Percentiles rank a stretch among this genome's conserved stretches.
These are phyloP conservation scores for Leptographium flavum DNA, from an alignment of 2,329 filamentous ascomycete genomes.

Conservation along the genomic window DNA sequence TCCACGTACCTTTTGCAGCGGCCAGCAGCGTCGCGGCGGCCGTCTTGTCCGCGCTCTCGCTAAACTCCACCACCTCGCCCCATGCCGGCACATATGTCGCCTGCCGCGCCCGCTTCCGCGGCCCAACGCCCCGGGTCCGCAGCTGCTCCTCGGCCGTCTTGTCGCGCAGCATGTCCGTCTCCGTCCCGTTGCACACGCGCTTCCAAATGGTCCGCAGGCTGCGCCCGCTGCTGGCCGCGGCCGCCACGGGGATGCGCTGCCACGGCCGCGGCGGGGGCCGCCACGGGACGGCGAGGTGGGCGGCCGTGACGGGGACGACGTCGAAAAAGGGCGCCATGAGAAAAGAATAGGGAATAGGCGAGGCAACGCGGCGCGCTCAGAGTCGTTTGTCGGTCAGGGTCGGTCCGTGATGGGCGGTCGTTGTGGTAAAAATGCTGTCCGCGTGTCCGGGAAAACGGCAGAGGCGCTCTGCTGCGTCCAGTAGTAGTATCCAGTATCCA, in stretches of 20 bases:
- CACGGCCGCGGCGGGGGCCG: constrained; percentile 15
- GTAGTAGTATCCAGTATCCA: neutral
- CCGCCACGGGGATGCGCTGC: constrained; percentile 17
- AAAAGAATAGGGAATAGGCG: too few relatives aligned
- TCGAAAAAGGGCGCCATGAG: neutral
- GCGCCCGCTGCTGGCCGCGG: constrained; percentile 1
- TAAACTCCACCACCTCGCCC: constrained; percentile 18
- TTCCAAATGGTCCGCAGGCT: constrained; percentile 18
- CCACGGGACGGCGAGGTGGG: constrained; percentile 13
- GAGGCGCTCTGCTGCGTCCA: neutral
- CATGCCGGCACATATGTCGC: constrained; percentile 18
- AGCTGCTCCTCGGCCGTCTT: constrained; percentile 17
- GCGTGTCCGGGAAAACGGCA: too few relatives aligned
- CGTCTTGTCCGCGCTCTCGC: constrained; percentile 8
- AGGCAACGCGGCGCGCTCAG: too few relatives aligned
- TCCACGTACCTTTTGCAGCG: constrained; percentile 14
- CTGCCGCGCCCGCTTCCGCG: constrained; percentile 21
- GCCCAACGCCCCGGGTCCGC: constrained; percentile 16
- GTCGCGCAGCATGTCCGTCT: constrained; percentile 7
- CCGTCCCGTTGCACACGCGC: constrained; percentile 13
- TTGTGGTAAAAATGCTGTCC: too few relatives aligned
- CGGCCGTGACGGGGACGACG: constrained; percentile 9
- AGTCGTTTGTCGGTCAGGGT: neutral
- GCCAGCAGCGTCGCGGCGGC: constrained; percentile 11
- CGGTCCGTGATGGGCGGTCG: neutral